Conservation (phyloP, 192 early-diverging fungal genomes). For the Mycoemilia scoparia region DNA sequence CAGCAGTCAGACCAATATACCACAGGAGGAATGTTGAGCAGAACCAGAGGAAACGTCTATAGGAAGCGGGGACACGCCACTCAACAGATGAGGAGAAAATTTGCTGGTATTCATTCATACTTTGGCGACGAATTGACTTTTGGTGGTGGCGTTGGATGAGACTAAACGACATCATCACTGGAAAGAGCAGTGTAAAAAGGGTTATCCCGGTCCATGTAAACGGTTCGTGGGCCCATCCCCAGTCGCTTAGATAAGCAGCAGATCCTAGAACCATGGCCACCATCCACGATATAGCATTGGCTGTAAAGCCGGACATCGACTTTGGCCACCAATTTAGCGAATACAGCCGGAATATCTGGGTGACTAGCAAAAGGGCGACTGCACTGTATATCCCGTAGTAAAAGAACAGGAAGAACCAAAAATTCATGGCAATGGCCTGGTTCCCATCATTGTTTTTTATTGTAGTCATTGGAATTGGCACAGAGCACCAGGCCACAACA, state of each 20-base stretch:
- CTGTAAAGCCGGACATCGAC: constrained; percentile 36
- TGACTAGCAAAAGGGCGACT: constrained; percentile 47
- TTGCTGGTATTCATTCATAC: constrained; percentile 32
- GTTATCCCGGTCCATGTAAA: constrained; percentile 52
- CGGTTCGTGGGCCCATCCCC: constrained; percentile 31
- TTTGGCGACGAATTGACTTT: constrained; percentile 24
- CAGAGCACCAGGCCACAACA: constrained; percentile 36
- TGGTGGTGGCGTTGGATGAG: constrained; percentile 28
- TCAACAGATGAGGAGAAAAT: constrained; percentile 32
- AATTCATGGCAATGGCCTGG: constrained; percentile 30
- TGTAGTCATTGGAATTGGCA: constrained; percentile 31
- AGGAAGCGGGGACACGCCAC: constrained; percentile 47
- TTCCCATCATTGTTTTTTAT: constrained; percentile 1
- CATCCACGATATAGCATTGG: constrained; percentile 50
- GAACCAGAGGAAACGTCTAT: constrained; percentile 62
- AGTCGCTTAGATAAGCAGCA: constrained; percentile 32
- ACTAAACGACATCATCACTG: constrained; percentile 41
- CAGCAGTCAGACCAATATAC: constrained; percentile 43
- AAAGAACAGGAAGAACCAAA: constrained; percentile 63
- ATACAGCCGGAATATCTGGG: constrained; percentile 60
- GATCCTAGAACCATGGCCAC: constrained; percentile 37
- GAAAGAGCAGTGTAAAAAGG: constrained; percentile 53
- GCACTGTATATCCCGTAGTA: constrained; percentile 65
- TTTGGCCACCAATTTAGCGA: constrained; percentile 67
- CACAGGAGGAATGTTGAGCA: constrained; percentile 47